Percentiles rank a stretch among this genome's conserved stretches.
Evolutionary conservation across 1,139 yeast genomes (phyloP).

Genomic region (Spencermartinsiella ligniputridi): DNA sequence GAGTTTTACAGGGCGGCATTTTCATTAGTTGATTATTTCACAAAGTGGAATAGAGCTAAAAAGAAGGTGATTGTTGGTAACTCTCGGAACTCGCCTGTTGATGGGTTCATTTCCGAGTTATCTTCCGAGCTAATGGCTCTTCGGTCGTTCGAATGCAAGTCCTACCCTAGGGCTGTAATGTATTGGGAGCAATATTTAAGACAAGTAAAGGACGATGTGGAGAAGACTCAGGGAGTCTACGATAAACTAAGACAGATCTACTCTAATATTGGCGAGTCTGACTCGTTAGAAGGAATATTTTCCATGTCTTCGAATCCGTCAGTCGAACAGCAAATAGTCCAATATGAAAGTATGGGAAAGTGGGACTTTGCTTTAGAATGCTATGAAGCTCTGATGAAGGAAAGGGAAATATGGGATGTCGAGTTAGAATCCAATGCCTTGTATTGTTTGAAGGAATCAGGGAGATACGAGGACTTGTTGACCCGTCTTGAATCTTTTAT

Average conservation of each 20-base stretch:
- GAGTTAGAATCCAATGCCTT: slow-evolving; percentile 41
- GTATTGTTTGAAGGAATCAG: slow-evolving; percentile 54
- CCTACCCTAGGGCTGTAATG: slow-evolving; percentile 84
- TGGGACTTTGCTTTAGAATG: slow-evolving; percentile 90
- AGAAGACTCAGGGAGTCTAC: slow-evolving; percentile 32
- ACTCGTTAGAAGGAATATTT: slow-evolving; percentile 82
- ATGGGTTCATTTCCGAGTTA: slow-evolving; percentile 47
- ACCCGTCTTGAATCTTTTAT: slow-evolving; percentile 23
- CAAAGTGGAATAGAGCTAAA: slow-evolving; percentile 57
- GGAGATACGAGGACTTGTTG: slow-evolving; percentile 49
- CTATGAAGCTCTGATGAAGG: slow-evolving; percentile 60
- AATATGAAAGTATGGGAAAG: slow-evolving; percentile 78
- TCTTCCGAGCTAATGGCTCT: slow-evolving; percentile 70
- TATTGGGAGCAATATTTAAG: slow-evolving; percentile 76
- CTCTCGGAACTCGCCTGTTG: slow-evolving; percentile 24
- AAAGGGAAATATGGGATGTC: slow-evolving; percentile 33
- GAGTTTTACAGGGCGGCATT: slow-evolving; percentile 70
- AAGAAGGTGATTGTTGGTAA: slow-evolving; percentile 10
- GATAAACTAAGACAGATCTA: slow-evolving; percentile 64
- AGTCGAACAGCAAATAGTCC: slow-evolving; percentile 65
- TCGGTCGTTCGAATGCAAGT: slow-evolving; percentile 76
- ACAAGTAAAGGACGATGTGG: slow-evolving; percentile 29
- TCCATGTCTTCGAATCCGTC: slow-evolving; percentile 67
- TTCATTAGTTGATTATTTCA: slow-evolving; percentile 75
- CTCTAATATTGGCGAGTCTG: slow-evolving; percentile 82